Evolutionary conservation across 2,329 filamentous ascomycete species (phyloP).

Genomic region (Trichoderma semiorbis): DNA sequence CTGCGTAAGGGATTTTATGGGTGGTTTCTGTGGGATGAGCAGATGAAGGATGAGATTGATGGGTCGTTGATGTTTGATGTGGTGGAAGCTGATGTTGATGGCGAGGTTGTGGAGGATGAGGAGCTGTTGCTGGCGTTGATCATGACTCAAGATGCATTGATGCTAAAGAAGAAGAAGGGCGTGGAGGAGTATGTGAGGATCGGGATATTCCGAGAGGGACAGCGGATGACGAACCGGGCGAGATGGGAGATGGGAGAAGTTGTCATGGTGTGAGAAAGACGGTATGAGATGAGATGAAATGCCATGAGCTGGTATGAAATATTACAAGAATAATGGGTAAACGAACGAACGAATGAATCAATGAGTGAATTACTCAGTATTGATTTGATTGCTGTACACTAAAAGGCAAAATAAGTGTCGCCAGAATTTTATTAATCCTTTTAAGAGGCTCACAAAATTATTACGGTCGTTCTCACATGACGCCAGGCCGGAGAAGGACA

Average conservation of each 20-base stretch:
- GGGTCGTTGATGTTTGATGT: not conserved
- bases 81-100: not conserved
- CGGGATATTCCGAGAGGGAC: not conserved
- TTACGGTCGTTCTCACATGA: no score
- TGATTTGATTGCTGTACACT: no score
- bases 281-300: not conserved
- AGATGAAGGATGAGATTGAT: not conserved
- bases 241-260: not conserved
- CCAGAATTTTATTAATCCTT: no score
- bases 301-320: not conserved
- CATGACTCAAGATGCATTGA: not conserved
- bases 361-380: no score
- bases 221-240: not conserved
- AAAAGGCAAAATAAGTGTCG: no score
- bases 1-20: not conserved
- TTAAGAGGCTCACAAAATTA: no score
- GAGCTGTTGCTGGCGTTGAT: not conserved
- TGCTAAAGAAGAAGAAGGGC: not conserved
- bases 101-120: not conserved
- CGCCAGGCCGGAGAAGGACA: no score
- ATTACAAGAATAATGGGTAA: not conserved
- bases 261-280: not conserved
- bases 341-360: no score
- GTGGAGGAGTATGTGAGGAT: not conserved
- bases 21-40: slow-evolving; percentile 6